Conservation (phyloP, 805 yeast genomes). For the Phaffomyces opuntiae region DNA sequence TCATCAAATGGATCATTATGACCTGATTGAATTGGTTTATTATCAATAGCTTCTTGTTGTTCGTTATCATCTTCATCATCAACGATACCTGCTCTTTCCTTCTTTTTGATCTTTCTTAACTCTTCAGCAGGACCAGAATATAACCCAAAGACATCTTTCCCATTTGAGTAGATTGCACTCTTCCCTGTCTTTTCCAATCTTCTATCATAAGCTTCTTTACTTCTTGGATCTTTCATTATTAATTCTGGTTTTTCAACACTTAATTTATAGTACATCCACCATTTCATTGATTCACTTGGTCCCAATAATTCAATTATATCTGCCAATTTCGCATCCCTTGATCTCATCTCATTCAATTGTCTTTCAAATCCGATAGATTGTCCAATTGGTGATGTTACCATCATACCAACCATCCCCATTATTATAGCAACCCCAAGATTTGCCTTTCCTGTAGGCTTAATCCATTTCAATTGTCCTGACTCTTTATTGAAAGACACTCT, state of each 20-base stretch:
- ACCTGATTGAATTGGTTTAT: neutral
- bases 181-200: slow-evolving; percentile 7
- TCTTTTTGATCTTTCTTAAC: slow-evolving; percentile 11
- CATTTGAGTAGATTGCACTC: slow-evolving; percentile 23
- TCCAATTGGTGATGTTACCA: slow-evolving; percentile 26
- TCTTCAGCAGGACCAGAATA: slow-evolving; percentile 28
- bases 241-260: slow-evolving; percentile 45
- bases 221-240: slow-evolving; percentile 50
- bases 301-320: slow-evolving; percentile 23
- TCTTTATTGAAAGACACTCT: slow-evolving; percentile 15
- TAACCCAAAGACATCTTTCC: slow-evolving; percentile 32
- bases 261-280: slow-evolving; percentile 47
- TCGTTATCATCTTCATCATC: neutral
- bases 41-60: neutral
- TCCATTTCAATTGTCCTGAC: slow-evolving; percentile 19
- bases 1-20: slow-evolving; percentile 21
- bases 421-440: slow-evolving; percentile 35
- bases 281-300: slow-evolving; percentile 30
- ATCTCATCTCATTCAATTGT: slow-evolving; percentile 26
- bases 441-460: slow-evolving; percentile 25
- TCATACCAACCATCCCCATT: slow-evolving; percentile 35
- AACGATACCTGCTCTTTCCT: neutral
- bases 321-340: slow-evolving; percentile 28
- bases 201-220: slow-evolving; percentile 24
- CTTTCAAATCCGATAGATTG: slow-evolving; percentile 26